These are phyloP conservation scores for Coprinellus micaceus DNA, from an alignment of 768 basidiomycete species.

Conservation along the genomic window DNA sequence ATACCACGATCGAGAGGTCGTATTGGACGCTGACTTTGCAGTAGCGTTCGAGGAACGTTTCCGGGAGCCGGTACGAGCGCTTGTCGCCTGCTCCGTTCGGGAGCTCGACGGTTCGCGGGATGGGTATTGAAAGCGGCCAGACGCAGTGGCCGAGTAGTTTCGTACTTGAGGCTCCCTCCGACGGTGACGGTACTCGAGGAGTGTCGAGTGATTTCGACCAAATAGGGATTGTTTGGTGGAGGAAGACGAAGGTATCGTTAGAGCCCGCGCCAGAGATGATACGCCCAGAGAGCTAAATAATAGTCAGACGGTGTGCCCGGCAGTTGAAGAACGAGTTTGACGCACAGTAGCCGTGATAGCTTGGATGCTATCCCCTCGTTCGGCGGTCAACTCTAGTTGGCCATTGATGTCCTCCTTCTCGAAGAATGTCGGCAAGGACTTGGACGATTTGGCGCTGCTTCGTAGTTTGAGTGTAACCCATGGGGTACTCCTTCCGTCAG, in stretches of 20 bases:
- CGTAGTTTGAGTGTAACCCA: slow-evolving; percentile 44
- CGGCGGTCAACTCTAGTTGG: slow-evolving; percentile 42
- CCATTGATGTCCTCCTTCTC: slow-evolving; percentile 54
- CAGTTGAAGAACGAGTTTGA: slow-evolving; percentile 1
- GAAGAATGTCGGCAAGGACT: slow-evolving; percentile 48
- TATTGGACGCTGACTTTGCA: slow-evolving; percentile 49
- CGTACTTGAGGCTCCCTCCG: slow-evolving; percentile 34
- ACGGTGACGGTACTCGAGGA: slow-evolving; percentile 35
- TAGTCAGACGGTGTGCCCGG: background rate
- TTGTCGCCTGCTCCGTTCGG: slow-evolving; percentile 34
- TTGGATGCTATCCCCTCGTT: slow-evolving; percentile 51
- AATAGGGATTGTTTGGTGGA: slow-evolving; percentile 40
- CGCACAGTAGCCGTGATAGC: slow-evolving; percentile 42
- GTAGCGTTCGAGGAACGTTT: slow-evolving; percentile 51
- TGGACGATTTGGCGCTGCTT: slow-evolving; percentile 51
- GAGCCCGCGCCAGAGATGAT: slow-evolving; percentile 46
- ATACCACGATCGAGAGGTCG: slow-evolving; percentile 43
- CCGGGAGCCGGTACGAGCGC: slow-evolving; percentile 42
- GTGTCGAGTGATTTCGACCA: slow-evolving; percentile 45
- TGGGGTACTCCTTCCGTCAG: slow-evolving; percentile 39
- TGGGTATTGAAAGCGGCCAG: slow-evolving; percentile 47
- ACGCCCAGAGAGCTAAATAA: slow-evolving; percentile 43
- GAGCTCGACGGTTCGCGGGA: slow-evolving; percentile 41
- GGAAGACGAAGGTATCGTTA: slow-evolving; percentile 42
- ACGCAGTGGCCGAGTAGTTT: slow-evolving; percentile 45